Conservation (phyloP, 805 yeast genomes). For the Cyberlindnera samutprakarnensis region DNA sequence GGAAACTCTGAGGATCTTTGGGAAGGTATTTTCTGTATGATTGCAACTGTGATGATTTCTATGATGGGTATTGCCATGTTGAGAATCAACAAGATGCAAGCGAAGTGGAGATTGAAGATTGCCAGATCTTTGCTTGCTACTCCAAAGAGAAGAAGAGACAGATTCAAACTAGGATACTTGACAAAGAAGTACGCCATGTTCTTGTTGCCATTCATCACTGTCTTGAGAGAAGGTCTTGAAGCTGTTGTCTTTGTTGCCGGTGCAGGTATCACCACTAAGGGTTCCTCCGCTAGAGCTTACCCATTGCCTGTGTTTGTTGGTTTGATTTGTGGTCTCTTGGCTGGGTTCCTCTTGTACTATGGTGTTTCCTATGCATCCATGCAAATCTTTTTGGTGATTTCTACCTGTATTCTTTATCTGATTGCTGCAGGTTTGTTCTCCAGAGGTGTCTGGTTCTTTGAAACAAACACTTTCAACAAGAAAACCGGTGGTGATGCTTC, state of each 20-base stretch:
- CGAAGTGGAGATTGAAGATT: conserved; percentile 93
- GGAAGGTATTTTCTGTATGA: conserved; percentile 93
- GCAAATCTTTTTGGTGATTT: conserved; percentile 78
- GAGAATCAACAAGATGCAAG: conserved; percentile 92
- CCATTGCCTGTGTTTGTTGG: conserved; percentile 93
- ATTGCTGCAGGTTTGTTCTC: conserved; percentile 91
- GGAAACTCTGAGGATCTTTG: conserved; percentile 83
- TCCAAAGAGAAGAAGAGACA: conserved; percentile 42
- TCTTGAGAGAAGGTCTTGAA: conserved; percentile 94
- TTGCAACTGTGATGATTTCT: conserved; percentile 85
- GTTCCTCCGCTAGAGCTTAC: conserved; percentile 57
- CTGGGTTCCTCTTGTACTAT: conserved; percentile 68
- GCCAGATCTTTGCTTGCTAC: conserved; percentile 70
- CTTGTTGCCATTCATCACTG: conserved; percentile 82
- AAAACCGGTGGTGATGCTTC: conserved; percentile 92
- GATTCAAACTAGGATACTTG: conserved; percentile 46
- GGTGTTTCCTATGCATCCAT: conserved; percentile 80
- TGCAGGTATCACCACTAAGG: conserved; percentile 63
- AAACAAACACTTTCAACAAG: conserved; percentile 53
- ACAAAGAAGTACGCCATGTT: conserved; percentile 81
- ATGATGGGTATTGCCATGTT: conserved; percentile 96
- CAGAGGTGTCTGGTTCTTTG: conserved; percentile 88
- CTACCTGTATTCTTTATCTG: conserved; percentile 84
- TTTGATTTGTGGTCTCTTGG: conserved; percentile 64
- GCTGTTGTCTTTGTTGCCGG: conserved; percentile 96